These are phyloP conservation scores for Gossypium herbaceum DNA, from an alignment of 345 rosid species.

Conservation along the genomic window DNA sequence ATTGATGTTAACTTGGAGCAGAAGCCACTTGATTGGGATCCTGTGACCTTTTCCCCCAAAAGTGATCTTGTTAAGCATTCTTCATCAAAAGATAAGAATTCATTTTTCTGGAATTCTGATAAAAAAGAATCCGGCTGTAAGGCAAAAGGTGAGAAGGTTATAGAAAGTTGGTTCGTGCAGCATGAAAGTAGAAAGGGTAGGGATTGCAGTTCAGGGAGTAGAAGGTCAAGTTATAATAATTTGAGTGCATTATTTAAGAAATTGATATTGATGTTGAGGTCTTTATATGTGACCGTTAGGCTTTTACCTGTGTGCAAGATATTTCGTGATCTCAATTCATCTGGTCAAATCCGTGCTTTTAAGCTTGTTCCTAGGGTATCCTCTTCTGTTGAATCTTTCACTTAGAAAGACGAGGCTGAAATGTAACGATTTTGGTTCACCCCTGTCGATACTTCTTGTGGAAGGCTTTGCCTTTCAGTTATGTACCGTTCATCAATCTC, in stretches of 20 bases:
- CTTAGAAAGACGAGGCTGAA: conserved; percentile 73
- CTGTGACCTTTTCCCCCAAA: conserved; percentile 32
- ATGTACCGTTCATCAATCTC: conserved; percentile 57
- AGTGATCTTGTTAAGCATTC: conserved; percentile 45
- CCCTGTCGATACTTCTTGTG: conserved; percentile 75
- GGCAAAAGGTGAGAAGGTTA: conserved; percentile 52
- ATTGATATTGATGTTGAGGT: conserved; percentile 71
- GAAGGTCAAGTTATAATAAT: conserved; percentile 57
- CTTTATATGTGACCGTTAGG: conserved; percentile 75
- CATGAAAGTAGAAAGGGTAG: conserved; percentile 63
- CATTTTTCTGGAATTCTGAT: conserved; percentile 52
- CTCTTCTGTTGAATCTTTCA: conserved; percentile 70
- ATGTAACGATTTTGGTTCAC: conserved; percentile 76
- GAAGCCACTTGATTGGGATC: conserved; percentile 49
- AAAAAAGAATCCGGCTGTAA: conserved; percentile 56
- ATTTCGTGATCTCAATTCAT: conserved; percentile 70
- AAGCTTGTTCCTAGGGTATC: conserved; percentile 78
- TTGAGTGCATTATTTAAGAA: conserved; percentile 68
- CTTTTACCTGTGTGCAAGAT: conserved; percentile 86
- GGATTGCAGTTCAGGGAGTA: conserved; percentile 46
- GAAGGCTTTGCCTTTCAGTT: conserved; percentile 84
- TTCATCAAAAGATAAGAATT: conserved; percentile 41
- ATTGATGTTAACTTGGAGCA: conserved; percentile 80
- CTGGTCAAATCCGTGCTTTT: conserved; percentile 55
- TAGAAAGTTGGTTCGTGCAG: conserved; percentile 92